Percentiles rank a stretch among this genome's conserved stretches.
These are phyloP conservation scores for Aspergillus melleus DNA, from an alignment of 2,329 filamentous ascomycete species.

Conservation along the genomic window DNA sequence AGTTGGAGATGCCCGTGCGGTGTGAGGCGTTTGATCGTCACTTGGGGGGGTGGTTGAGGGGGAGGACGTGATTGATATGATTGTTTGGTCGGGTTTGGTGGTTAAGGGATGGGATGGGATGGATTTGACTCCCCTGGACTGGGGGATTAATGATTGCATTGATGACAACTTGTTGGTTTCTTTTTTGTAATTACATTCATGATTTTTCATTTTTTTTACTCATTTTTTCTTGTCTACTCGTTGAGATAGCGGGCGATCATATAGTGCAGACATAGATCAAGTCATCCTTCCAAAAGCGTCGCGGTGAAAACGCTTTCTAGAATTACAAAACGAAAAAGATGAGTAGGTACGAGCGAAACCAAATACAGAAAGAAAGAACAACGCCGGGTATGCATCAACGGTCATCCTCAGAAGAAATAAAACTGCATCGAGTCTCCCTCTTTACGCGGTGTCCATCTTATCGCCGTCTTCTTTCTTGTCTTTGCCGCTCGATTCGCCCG, in stretches of 20 bases:
- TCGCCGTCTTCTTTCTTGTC: slow-evolving; percentile 62
- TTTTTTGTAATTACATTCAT: slow-evolving; percentile 13
- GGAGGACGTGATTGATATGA: slow-evolving; percentile 34
- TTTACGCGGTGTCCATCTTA: slow-evolving; percentile 88
- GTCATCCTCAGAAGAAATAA: slow-evolving; percentile 24
- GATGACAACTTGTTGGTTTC: slow-evolving; percentile 9
- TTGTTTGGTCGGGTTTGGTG: too few relatives aligned
- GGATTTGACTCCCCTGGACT: background rate
- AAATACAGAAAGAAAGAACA: slow-evolving; percentile 18
- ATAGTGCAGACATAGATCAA: slow-evolving; percentile 4
- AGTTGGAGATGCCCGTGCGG: slow-evolving; percentile 93
- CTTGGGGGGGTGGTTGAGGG: slow-evolving; percentile 74
- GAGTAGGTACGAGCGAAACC: slow-evolving; percentile 16
- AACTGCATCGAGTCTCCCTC: slow-evolving; percentile 8
- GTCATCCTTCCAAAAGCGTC: slow-evolving; percentile 15
- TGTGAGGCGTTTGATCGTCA: slow-evolving; percentile 95
- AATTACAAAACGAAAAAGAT: slow-evolving; percentile 24
- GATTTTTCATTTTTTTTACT: background rate
- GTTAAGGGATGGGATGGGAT: slow-evolving; percentile 16
- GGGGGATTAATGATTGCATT: slow-evolving; percentile 3
- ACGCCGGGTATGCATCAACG: slow-evolving; percentile 42
- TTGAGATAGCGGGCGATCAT: slow-evolving; percentile 12
- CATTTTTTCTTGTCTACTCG: background rate
- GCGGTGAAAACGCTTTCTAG: slow-evolving; percentile 15
- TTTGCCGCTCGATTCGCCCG: slow-evolving; percentile 64